Evolutionary conservation across 768 basidiomycete genomes (phyloP).

Genomic region (Agaricus blazei): DNA sequence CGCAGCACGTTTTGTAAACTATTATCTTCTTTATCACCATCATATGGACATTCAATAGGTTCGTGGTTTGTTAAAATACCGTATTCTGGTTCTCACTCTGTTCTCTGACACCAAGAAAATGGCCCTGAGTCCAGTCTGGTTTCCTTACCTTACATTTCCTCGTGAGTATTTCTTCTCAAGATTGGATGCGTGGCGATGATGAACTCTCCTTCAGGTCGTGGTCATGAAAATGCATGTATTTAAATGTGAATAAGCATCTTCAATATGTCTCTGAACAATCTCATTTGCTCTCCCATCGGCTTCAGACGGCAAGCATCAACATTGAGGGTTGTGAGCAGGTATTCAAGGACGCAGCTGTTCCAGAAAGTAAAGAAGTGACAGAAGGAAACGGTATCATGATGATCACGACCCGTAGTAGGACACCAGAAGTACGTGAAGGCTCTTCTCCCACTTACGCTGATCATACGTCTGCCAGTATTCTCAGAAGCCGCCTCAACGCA

Average conservation of each 20-base stretch:
- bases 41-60: conserved; percentile 89
- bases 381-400: conserved; percentile 22
- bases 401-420: conserved; percentile 33
- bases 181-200: neutral
- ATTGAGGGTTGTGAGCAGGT: conserved; percentile 70
- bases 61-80: conserved; percentile 11
- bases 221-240: conserved; percentile 95
- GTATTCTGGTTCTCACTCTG: no score
- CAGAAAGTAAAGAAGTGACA: conserved; percentile 20
- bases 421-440: conserved; percentile 40
- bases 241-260: conserved; percentile 82
- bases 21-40: conserved; percentile 67
- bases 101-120: conserved; percentile 46
- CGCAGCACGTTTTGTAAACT: conserved; percentile 83
- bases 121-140: conserved; percentile 97
- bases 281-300: conserved; percentile 32
- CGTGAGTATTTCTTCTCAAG: conserved; percentile 32
- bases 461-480: conserved; percentile 40
- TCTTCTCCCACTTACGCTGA: conserved; percentile 49
- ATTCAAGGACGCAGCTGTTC: conserved; percentile 40
- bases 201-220: conserved; percentile 47
- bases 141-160: conserved; percentile 85
- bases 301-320: conserved; percentile 41
- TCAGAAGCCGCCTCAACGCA: conserved; percentile 53
- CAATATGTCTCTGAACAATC: conserved; percentile 47